Evolutionary conservation across 257 asterid species (phyloP), one percentile per base, ranked within the genome.

Genomic region (Misopates orontium): DNA sequence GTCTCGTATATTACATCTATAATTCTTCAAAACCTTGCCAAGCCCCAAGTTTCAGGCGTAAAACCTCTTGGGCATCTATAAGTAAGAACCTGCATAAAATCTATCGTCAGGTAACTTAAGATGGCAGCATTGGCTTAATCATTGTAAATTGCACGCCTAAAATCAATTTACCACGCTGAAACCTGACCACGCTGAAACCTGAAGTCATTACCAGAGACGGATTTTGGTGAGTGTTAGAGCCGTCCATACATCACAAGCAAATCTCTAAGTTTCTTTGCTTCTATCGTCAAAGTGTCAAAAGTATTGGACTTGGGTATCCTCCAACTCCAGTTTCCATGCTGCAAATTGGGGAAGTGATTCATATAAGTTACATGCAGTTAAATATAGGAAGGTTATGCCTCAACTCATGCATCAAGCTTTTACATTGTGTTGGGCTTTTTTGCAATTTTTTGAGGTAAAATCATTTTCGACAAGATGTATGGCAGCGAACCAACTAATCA

Each of bases 251-350:
- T 82, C 50, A 41, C 57, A 44, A 90, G 83, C 88, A 94, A 61
- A 17, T 79, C 89, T 72, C 83, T 74, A 6, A 94, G 86, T 71
- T 77, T 80, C 66, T 80, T 66, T 56, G 96, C 95, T 89, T 94
- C 99, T 4, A 73, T 51, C 23, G 73, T 67, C 82, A 94, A 71
- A 79, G 77, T 67, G 68, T 82, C 92, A 62, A 93, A 93, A 60
- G 79, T 69, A 71, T 44, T 77, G n/a, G 90, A 76, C 68, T 82
- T 56, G 57, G 99, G 95, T 64, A 94, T 62, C 73, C 97, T 86
- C 99, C 99, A 94, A 67, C 96, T 87, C 99, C 99, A 94, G 72
- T 94, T 94, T 21, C 99, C 99, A 44, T 75, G 77, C 99, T 93
- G 83, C 82, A 72, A 54, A 62, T n/a, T 25, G 42, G 18, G 11